Base-by-base conservation (phyloP, 257 asterid species). In the Solanum chmielewskii region DNA sequence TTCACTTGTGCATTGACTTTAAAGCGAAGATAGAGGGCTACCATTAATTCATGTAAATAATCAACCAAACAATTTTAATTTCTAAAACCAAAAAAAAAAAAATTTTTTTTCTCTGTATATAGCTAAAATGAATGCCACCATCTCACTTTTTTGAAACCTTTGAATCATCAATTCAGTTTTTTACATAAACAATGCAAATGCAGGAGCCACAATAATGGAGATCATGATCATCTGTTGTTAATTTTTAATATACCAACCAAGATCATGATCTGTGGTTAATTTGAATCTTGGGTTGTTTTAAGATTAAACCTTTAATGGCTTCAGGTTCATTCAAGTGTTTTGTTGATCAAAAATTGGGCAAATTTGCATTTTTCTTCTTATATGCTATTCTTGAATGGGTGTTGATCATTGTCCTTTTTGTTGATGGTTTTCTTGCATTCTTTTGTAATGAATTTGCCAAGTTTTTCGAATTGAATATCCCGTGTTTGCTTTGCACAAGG, bases 401-500 rank as follows among this genome's bases (percentile, higher is more conserved):
- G 35, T 87, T 97, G 83, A 97, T 96, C 75, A 83, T 96, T 85
- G 13, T 94, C 42, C 95, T 97, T 33, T 95, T 95, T 91, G 20
- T 91, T 2, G 99, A 97, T 68, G 98, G 98, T 2, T 52, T 96
- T 86, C 92, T 95, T 20, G 92, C 97, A 10, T 95, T 94, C 73
- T 33, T 93, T 13, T 91, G 93, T 25, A 91, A 94, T 37, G 99
- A 97, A 86, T 89, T 94, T 23, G 96, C 99, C 41, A 85, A 89
- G 37, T 87, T 93, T 29, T 95, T 96, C 33, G 95, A 94, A 15
- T 92, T 95, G 80, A 84, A 86, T 83, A 92, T 89, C 85, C 99
- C 99, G 2, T 97, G 99, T 27, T 87, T 97, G 92, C 91, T 97
- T 49, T 97, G 99, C 83, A 94, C 99, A 1, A 91, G 98, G 83